A percentile compares a stretch with the other conserved stretches of the same genome.
Evolutionary conservation across 2,329 filamentous ascomycete species (phyloP).

Genomic region (Ascochyta clinopodiicola): DNA sequence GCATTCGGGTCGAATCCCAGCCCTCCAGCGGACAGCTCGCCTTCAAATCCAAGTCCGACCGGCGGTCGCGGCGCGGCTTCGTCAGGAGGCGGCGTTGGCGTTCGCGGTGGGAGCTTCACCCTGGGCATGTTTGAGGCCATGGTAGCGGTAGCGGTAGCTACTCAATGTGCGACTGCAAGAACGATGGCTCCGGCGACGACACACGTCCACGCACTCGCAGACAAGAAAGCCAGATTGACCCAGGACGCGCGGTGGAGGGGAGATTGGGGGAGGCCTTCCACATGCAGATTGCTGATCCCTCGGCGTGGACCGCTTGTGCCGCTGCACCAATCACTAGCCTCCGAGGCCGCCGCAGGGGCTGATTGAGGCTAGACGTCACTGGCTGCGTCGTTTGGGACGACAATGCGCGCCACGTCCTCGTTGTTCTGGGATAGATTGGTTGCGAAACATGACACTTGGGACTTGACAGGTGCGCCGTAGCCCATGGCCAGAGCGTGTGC

Average conservation of each 20-base stretch:
- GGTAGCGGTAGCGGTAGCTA: constrained; percentile 58
- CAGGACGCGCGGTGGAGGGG: constrained; percentile 29
- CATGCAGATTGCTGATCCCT: constrained; percentile 27
- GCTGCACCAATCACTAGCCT: constrained; percentile 27
- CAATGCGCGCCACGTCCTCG: constrained; percentile 11
- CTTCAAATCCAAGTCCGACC: constrained; percentile 44
- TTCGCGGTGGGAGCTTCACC: constrained; percentile 65
- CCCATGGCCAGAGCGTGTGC: constrained; percentile 16
- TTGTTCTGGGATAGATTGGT: constrained; percentile 16
- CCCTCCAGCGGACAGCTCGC: constrained; percentile 33
- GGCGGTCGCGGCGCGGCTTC: constrained; percentile 51
- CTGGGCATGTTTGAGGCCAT: constrained; percentile 67
- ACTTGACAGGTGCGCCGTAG: constrained; percentile 15
- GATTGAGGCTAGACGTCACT: constrained; percentile 15
- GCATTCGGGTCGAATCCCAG: constrained; percentile 42
- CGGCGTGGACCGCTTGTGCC: constrained; percentile 11
- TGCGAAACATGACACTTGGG: constrained; percentile 27
- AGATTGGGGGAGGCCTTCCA: constrained; percentile 29
- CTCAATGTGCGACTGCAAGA: constrained; percentile 25
- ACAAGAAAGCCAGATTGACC: constrained; percentile 23
- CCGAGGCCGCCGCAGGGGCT: constrained; percentile 25
- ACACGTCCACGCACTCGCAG: constrained; percentile 21
- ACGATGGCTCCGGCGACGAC: constrained; percentile 23
- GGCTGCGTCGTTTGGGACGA: constrained; percentile 12
- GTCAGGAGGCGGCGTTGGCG: constrained; percentile 68